Evolutionary conservation across 2,329 filamentous ascomycete genomes (phyloP), one percentile per base, ranked within the genome.

Genomic region (Xylariales sp.): DNA sequence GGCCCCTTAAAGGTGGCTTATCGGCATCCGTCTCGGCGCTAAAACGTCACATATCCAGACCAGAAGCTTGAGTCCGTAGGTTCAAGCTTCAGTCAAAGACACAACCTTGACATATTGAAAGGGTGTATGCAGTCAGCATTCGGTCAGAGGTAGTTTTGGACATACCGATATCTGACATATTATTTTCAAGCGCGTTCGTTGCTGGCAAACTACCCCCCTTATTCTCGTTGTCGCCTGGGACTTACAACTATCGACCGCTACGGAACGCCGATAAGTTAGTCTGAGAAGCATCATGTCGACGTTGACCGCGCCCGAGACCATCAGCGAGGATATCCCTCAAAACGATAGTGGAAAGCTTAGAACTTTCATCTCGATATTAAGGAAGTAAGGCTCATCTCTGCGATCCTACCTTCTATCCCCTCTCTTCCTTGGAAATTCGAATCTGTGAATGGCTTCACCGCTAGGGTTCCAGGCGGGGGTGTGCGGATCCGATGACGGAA

Each of bases 301-400:
- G 44, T 46, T 54, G n/a, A 40, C 46, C 36, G 41, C 55, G 31
- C 48, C 55, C 20, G 44, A 55, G 4, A 54, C 53, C 24, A 38
- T 51, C 31, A 53, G 54, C 38, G 58, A 61, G 43, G 58, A 61
- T 29, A 49, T 55, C 16, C 57, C 58, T 47, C 72, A 74, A 51
- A 89, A 87, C 68, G 90, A 97, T 45, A 82, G 80, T 51, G 91
- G 86, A 51, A 95, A 95, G 73, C 71, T 97, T 57, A 86, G 82
- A 66, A 94, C 88, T 1, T 95, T 97, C 58, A 65, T 96, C 47
- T 80, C 82, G 40, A 95, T 96, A 52, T 68, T 97, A 58, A 84
- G 84, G 66, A 95, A 86, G 88, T 95, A 75, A 69, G 81, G 29
- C 24, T 64, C n/a, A n/a, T 24, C 32, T 20, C 15, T 20, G 25